These are phyloP conservation scores for Amborella trichopoda DNA, from an alignment of 164 flowering plant genomes.

Conservation along the genomic window DNA sequence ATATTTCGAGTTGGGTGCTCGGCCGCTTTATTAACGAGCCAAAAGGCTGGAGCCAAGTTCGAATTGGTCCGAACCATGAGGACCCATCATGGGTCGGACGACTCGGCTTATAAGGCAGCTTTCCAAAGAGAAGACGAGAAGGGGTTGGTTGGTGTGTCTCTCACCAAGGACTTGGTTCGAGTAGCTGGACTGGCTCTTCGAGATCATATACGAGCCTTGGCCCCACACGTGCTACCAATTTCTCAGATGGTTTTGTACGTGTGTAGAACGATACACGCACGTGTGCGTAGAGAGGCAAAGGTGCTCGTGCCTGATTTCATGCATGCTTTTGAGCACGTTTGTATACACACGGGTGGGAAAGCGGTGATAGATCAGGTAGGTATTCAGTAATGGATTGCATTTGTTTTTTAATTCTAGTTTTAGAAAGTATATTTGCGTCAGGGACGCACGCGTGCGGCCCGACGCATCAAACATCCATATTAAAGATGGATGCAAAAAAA, in stretches of 20 bases:
- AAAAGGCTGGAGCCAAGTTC: constrained; percentile 22
- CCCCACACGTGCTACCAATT: constrained; percentile 37
- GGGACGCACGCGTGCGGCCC: too few species aligned
- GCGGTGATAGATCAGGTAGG: constrained; percentile 36
- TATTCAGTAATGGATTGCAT: too few species aligned
- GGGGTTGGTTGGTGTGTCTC: constrained; percentile 36
- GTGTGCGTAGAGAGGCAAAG: constrained; percentile 10
- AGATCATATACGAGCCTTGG: constrained; percentile 23
- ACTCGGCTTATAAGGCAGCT: constrained; percentile 31
- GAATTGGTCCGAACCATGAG: constrained; percentile 29
- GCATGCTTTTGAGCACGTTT: constrained; percentile 40
- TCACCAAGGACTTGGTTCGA: constrained; percentile 48
- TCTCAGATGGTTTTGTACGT: constrained; percentile 24
- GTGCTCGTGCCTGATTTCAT: constrained; percentile 36
- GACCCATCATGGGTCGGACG: constrained; percentile 56
- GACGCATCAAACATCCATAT: too few species aligned
- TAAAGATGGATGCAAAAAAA: too few species aligned
- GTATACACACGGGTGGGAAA: constrained; percentile 64
- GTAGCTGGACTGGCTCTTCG: constrained; percentile 34
- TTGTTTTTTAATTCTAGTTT: too few species aligned
- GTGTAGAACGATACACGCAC: constrained; percentile 13
- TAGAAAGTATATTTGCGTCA: too few species aligned
- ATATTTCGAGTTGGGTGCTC: constrained; percentile 51
- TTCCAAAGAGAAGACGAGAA: constrained; percentile 39
- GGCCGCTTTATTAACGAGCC: constrained; percentile 36